Conservation (phyloP, 495 filamentous ascomycete genomes). For the Tuber calosporum region DNA sequence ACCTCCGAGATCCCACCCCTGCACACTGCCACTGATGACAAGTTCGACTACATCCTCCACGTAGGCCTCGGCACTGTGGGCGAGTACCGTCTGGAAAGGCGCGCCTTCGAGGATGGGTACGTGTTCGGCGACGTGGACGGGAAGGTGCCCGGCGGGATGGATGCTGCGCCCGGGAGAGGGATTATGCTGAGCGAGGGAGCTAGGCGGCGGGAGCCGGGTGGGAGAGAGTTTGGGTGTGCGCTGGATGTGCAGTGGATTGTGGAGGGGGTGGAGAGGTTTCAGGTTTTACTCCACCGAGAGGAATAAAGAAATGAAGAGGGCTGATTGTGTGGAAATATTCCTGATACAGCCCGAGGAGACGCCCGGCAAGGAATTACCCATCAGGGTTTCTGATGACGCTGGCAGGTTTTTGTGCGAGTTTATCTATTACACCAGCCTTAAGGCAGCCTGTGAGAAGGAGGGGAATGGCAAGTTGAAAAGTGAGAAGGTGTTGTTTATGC, state of each 20-base stretch:
- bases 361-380: background rate
- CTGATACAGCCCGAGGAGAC: constrained; percentile 19
- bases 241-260: constrained; percentile 25
- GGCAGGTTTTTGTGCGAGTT: constrained; percentile 37
- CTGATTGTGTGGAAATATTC: constrained; percentile 1
- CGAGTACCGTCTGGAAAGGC: constrained; percentile 27
- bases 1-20: constrained; percentile 22
- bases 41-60: constrained; percentile 39
- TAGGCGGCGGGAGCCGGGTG: constrained; percentile 5
- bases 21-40: constrained; percentile 8
- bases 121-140: constrained; percentile 32
- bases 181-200: background rate
- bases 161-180: constrained; percentile 12
- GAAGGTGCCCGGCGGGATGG: constrained; percentile 21
- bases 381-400: constrained; percentile 24
- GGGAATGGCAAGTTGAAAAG: constrained; percentile 1
- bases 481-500: constrained; percentile 35
- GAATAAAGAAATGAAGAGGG: background rate
- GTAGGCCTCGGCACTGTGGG: constrained; percentile 28
- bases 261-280: constrained; percentile 13
- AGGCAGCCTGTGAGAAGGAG: constrained; percentile 20
- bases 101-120: constrained; percentile 34
- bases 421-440: constrained; percentile 29
- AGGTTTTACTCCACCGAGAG: constrained; percentile 6
- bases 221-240: constrained; percentile 22